Percentiles rank a stretch among this genome's conserved stretches.
Evolutionary conservation across 169 alveolate species (phyloP).

Genomic region (Ichthyophthirius multifiliis): DNA sequence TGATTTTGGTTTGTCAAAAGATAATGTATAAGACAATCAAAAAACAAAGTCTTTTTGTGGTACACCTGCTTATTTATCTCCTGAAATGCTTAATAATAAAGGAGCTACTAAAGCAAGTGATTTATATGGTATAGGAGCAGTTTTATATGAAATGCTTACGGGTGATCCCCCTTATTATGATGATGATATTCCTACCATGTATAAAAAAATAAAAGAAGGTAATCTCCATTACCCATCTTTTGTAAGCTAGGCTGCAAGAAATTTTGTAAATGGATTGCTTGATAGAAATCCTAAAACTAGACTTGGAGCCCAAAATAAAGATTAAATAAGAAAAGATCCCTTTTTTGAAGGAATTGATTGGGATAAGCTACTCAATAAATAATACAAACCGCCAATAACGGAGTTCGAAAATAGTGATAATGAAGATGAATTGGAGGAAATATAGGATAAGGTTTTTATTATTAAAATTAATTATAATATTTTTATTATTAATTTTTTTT

Average conservation of each 20-base stretch:
- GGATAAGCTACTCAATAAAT: constrained; percentile 53
- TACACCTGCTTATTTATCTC: constrained; percentile 86
- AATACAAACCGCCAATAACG: constrained; percentile 53
- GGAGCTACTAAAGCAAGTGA: constrained; percentile 85
- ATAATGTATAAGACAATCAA: constrained; percentile 59
- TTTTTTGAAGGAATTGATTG: constrained; percentile 78
- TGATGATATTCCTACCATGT: constrained; percentile 73
- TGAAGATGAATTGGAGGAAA: constrained; percentile 45
- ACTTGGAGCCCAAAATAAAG: constrained; percentile 62
- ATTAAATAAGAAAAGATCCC: constrained; percentile 71
- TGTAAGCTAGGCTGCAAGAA: constrained; percentile 64
- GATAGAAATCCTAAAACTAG: constrained; percentile 63
- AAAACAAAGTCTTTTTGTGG: constrained; percentile 84
- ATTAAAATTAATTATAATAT: background rate
- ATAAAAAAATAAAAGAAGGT: constrained; percentile 71
- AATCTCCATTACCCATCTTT: constrained; percentile 65
- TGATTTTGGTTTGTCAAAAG: constrained; percentile 85
- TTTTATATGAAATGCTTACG: constrained; percentile 78
- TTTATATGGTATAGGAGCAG: constrained; percentile 85
- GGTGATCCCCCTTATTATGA: constrained; percentile 87
- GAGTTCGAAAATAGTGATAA: constrained; percentile 21
- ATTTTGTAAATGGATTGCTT: constrained; percentile 41
- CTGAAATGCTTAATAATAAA: constrained; percentile 79
- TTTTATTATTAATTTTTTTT: background rate
- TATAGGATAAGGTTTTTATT: background rate